Conservation (phyloP, 345 rosid genomes). For the Euphorbia pulcherrima region DNA sequence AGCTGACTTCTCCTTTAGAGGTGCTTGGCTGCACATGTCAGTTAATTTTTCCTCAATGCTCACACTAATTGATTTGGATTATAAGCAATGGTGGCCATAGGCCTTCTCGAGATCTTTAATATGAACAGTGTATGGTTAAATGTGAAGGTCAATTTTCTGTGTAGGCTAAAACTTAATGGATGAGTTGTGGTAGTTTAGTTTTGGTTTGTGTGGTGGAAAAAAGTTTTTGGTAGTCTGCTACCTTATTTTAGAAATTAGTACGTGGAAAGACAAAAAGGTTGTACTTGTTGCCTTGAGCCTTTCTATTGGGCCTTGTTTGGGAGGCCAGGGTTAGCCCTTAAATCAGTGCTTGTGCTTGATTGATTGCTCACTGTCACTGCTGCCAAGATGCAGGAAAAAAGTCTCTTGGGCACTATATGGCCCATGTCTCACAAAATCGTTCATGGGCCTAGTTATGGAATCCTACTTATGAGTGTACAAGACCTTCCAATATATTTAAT, state of each 20-base stretch:
- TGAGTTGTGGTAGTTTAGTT: not conserved
- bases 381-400: not conserved
- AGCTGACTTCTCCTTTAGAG: not conserved
- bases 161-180: not conserved
- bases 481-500: not conserved
- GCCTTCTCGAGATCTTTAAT: not conserved
- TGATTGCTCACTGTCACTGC: not conserved
- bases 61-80: too few species aligned
- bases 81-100: too few species aligned
- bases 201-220: not conserved
- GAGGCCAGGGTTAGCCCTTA: not conserved
- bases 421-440: not conserved
- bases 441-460: not conserved
- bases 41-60: not conserved
- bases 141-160: not conserved
- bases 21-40: not conserved
- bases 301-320: not conserved
- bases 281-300: not conserved
- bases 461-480: not conserved
- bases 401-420: not conserved
- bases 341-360: not conserved
- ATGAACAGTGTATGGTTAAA: not conserved
- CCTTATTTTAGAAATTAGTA: not conserved
- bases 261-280: not conserved
- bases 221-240: not conserved